Evolutionary conservation across 768 basidiomycete species (phyloP).

Genomic region (Lyophyllum decastes): DNA sequence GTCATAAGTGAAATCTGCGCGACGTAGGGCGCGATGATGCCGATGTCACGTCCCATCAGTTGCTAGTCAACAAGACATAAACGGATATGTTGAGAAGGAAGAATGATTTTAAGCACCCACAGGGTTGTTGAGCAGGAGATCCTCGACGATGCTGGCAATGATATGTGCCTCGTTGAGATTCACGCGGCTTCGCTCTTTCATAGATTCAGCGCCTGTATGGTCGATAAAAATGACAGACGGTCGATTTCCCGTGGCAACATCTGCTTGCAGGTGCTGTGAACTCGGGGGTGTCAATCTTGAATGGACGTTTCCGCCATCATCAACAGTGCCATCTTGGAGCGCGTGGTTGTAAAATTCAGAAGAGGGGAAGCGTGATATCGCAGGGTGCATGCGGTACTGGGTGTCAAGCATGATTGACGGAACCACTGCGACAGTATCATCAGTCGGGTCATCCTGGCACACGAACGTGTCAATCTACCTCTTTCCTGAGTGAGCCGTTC

Average conservation of each 20-base stretch:
- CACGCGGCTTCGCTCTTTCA: conserved; percentile 69
- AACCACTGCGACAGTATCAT: conserved; percentile 47
- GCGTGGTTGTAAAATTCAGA: conserved; percentile 76
- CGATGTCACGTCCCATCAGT: conserved; percentile 76
- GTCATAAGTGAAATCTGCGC: conserved; percentile 81
- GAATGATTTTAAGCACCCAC: conserved; percentile 40
- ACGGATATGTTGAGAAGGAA: conserved; percentile 6
- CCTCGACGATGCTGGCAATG: conserved; percentile 79
- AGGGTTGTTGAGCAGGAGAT: conserved; percentile 74
- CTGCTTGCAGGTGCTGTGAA: conserved; percentile 49
- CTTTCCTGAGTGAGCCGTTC: conserved; percentile 86
- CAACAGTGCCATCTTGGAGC: conserved; percentile 77
- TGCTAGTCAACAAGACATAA: conserved; percentile 36
- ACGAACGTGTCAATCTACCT: conserved; percentile 45
- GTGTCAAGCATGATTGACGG: conserved; percentile 90
- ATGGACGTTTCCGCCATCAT: conserved; percentile 45
- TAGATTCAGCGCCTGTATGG: conserved; percentile 69
- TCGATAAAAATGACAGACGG: conserved; percentile 81
- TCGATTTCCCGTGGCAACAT: conserved; percentile 39
- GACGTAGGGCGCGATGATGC: conserved; percentile 90
- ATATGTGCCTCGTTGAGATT: conserved; percentile 81
- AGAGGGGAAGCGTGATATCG: conserved; percentile 85
- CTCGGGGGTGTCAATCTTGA: conserved; percentile 61
- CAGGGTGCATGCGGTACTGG: conserved; percentile 97
- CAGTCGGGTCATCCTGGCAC: neutral